Conservation (phyloP, 2,329 filamentous ascomycete species). For the Fusarium sp. region DNA sequence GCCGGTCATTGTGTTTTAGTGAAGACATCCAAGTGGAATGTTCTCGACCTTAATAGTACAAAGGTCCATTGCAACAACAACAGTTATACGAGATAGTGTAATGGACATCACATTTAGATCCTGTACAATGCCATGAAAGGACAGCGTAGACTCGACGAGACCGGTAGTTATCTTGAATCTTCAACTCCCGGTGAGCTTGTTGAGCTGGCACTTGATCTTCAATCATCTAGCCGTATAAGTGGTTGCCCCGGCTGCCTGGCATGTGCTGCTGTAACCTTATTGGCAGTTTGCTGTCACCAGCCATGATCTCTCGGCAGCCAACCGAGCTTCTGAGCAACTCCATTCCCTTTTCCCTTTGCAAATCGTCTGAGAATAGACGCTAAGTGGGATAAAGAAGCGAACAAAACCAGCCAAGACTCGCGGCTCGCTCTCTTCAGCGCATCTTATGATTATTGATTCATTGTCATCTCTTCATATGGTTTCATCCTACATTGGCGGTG, state of each 20-base stretch:
- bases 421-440: constrained; percentile 1
- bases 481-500: constrained; percentile 34
- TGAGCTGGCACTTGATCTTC: constrained; percentile 14
- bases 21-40: neutral
- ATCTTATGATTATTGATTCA: constrained; percentile 12
- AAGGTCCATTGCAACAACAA: neutral
- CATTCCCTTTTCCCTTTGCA: constrained; percentile 4
- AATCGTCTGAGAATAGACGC: neutral
- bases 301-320: constrained; percentile 10
- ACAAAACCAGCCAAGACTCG: constrained; percentile 16
- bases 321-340: constrained; percentile 17
- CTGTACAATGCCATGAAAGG: neutral
- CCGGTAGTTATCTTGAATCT: neutral
- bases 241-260: neutral
- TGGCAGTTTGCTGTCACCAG: constrained; percentile 7
- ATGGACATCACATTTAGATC: neutral
- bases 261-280: constrained; percentile 35
- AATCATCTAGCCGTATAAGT: constrained; percentile 8
- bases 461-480: constrained; percentile 22
- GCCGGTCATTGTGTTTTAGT: neutral
- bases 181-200: neutral
- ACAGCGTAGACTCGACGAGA: neutral
- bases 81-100: neutral
- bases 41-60: neutral
- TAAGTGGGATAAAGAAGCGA: constrained; percentile 34